Conservation (phyloP, 371 early-diverging fungal genomes). For the Coemansia sp. region DNA sequence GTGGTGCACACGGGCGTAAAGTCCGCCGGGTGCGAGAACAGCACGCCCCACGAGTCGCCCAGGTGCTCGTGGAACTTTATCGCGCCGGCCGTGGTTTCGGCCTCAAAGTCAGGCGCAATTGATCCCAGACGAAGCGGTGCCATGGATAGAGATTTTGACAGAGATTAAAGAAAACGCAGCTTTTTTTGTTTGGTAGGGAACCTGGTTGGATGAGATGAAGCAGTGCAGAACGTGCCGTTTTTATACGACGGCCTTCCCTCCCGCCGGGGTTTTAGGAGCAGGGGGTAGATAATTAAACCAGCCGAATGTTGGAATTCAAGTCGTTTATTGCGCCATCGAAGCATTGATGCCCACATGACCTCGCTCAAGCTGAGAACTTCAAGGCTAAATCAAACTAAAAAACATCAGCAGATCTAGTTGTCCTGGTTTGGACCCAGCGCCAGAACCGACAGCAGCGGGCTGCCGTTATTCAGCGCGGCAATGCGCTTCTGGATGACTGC, state of each 20-base stretch:
- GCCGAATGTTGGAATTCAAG: not conserved
- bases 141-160: slow-evolving; percentile 12
- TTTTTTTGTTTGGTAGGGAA: not conserved
- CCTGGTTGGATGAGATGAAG: no score
- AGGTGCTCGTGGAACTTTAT: slow-evolving; percentile 90
- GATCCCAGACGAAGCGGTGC: slow-evolving; percentile 62
- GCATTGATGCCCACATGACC: not conserved
- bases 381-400: not conserved
- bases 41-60: slow-evolving; percentile 83
- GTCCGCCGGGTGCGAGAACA: slow-evolving; percentile 96
- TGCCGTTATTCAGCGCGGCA: slow-evolving; percentile 24
- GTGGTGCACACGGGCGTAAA: slow-evolving; percentile 97
- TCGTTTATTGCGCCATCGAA: not conserved
- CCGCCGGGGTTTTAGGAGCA: not conserved
- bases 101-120: slow-evolving; percentile 75
- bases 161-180: not conserved
- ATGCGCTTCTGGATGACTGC: slow-evolving; percentile 71
- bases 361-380: not conserved
- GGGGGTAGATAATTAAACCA: not conserved
- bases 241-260: not conserved
- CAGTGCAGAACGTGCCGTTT: not conserved
- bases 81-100: slow-evolving; percentile 81
- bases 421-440: slow-evolving; percentile 21
- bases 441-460: slow-evolving; percentile 25
- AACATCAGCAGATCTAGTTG: not conserved